phyloP scores from a whole-genome alignment of 2,329 filamentous ascomycete species.

The Cercospora janseana region DNA sequence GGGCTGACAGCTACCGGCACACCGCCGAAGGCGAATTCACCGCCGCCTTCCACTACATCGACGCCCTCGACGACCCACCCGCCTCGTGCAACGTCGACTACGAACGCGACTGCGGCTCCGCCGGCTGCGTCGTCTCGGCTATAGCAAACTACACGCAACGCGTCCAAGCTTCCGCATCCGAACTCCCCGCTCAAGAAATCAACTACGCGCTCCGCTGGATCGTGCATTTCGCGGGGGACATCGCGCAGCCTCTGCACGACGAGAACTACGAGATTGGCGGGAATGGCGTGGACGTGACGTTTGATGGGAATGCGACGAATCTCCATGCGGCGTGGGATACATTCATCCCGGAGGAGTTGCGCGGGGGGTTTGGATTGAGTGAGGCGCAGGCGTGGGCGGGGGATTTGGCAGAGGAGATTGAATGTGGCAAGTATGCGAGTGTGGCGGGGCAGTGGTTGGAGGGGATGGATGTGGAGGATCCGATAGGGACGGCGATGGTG shows the following conservation, averaged over 20 bases:
- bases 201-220: conserved; percentile 52
- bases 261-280: conserved; percentile 48
- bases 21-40: conserved; percentile 50
- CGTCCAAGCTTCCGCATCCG: conserved; percentile 34
- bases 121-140: conserved; percentile 54
- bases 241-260: conserved; percentile 62
- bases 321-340: conserved; percentile 49
- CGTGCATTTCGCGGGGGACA: conserved; percentile 63
- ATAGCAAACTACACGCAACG: conserved; percentile 53
- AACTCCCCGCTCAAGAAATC: conserved; percentile 34
- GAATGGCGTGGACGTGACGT: conserved; percentile 47
- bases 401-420: conserved; percentile 40
- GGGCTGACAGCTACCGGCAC: conserved; percentile 54
- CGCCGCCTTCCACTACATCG: conserved; percentile 52
- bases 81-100: conserved; percentile 49
- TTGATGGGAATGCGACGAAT: conserved; percentile 43
- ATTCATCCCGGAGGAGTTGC: conserved; percentile 44
- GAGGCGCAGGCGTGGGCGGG: conserved; percentile 43
- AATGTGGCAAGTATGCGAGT: conserved; percentile 41
- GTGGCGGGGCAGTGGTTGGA: conserved; percentile 39
- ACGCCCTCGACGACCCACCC: conserved; percentile 50
- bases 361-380: conserved; percentile 41
- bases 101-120: conserved; percentile 51
- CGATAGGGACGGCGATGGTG: conserved; percentile 39
- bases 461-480: conserved; percentile 40